Evolutionary conservation across 2,329 filamentous ascomycete genomes (phyloP).

Genomic region (Nothophoma quercina): DNA sequence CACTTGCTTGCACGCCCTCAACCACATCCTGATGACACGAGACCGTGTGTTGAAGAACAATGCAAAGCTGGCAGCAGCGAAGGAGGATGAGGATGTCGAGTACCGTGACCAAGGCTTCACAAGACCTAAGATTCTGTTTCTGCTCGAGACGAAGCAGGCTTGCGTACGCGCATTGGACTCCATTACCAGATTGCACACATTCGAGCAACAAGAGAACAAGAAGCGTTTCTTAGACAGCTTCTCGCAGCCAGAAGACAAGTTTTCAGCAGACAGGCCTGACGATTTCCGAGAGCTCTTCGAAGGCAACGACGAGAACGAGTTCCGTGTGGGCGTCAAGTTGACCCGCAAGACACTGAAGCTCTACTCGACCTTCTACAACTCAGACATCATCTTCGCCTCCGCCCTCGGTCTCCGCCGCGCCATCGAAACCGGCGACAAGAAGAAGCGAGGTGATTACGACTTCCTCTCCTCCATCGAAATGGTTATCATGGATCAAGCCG

Average conservation of each 20-base stretch:
- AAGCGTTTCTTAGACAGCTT: constrained; percentile 91
- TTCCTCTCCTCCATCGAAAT: constrained; percentile 95
- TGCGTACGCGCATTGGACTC: constrained; percentile 80
- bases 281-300: constrained; percentile 91
- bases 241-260: constrained; percentile 71
- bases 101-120: constrained; percentile 95
- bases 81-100: constrained; percentile 69
- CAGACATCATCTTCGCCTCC: constrained; percentile 91
- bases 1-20: constrained; percentile 82
- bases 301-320: constrained; percentile 97
- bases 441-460: constrained; percentile 75
- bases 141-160: constrained; percentile 87
- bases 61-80: constrained; percentile 73
- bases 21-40: constrained; percentile 92
- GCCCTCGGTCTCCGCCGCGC: constrained; percentile 89
- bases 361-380: constrained; percentile 94
- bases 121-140: constrained; percentile 87
- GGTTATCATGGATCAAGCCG: constrained; percentile 87
- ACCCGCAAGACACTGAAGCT: constrained; percentile 95
- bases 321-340: constrained; percentile 94
- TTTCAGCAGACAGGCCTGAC: constrained; percentile 76
- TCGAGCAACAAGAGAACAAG: constrained; percentile 93
- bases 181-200: constrained; percentile 77
- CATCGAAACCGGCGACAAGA: constrained; percentile 76
- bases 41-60: constrained; percentile 95